These are phyloP conservation scores for Termitomyces sp. DNA, from an alignment of 768 basidiomycete species.

Conservation along the genomic window DNA sequence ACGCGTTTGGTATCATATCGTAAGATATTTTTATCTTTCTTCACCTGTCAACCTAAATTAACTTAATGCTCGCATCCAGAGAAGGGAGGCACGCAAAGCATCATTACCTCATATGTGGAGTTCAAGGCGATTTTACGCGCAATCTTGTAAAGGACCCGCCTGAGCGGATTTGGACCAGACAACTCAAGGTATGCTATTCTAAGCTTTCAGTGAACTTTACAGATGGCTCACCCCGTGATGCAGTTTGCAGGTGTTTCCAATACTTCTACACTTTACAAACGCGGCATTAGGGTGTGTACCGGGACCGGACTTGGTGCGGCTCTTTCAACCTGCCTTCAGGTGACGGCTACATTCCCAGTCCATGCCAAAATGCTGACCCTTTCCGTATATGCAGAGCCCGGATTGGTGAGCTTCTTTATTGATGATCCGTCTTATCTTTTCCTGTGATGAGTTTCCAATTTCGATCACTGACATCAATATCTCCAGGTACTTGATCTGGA, in stretches of 20 bases:
- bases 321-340: constrained; percentile 79
- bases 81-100: constrained; percentile 68
- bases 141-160: constrained; percentile 72
- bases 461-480: constrained; percentile 6
- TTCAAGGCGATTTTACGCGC: constrained; percentile 80
- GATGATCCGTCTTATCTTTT: constrained; percentile 15
- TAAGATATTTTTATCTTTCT: constrained; percentile 26
- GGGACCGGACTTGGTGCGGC: constrained; percentile 83
- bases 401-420: constrained; percentile 34
- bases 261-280: constrained; percentile 69
- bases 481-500: constrained; percentile 76
- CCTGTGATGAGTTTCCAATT: constrained; percentile 1
- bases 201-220: background rate
- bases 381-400: constrained; percentile 30
- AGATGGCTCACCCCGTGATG: background rate
- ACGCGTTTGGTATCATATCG: constrained; percentile 84
- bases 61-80: constrained; percentile 28
- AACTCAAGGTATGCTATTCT: constrained; percentile 59
- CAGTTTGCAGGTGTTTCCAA: constrained; percentile 82
- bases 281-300: constrained; percentile 81
- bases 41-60: background rate
- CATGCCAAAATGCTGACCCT: constrained; percentile 7
- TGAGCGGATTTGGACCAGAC: constrained; percentile 68
- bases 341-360: constrained; percentile 22
- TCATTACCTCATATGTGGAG: constrained; percentile 82